Conservation (phyloP, 371 early-diverging fungal genomes). For the Amoeboaphelidium occidentale region DNA sequence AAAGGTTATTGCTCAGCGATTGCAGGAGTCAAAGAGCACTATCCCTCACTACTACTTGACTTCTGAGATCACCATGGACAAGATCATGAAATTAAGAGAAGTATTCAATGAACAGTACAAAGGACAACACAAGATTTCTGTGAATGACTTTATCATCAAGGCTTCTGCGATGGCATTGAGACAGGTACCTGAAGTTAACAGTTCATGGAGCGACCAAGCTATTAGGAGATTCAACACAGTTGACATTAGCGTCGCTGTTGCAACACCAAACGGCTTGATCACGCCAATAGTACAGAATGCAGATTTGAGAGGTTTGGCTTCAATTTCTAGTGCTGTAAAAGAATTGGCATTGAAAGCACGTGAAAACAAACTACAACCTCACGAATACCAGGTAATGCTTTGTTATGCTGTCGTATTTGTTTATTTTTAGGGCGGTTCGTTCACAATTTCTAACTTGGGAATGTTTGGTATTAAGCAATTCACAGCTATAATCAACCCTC, state of each 20-base stretch:
- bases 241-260: constrained; percentile 85
- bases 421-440: constrained; percentile 49
- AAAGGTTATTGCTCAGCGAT: constrained; percentile 55
- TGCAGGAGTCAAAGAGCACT: constrained; percentile 58
- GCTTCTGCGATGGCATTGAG: constrained; percentile 69
- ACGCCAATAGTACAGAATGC: constrained; percentile 76
- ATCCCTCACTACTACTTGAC: constrained; percentile 94
- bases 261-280: constrained; percentile 83
- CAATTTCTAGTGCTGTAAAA: constrained; percentile 61
- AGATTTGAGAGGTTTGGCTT: constrained; percentile 58
- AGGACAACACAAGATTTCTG: constrained; percentile 80
- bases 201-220: constrained; percentile 76
- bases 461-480: constrained; percentile 86
- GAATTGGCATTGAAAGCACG: constrained; percentile 66
- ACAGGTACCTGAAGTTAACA: constrained; percentile 86
- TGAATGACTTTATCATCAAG: constrained; percentile 96
- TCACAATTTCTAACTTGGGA: constrained; percentile 94
- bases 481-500: constrained; percentile 94
- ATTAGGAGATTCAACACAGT: constrained; percentile 62
- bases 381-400: constrained; percentile 61
- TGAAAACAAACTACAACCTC: constrained; percentile 63
- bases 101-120: constrained; percentile 58
- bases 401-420: constrained; percentile 2
- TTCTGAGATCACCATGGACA: constrained; percentile 64
- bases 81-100: constrained; percentile 54